Conservation (phyloP, 176 grass and related monocot genomes). For the Alopecurus myosuroides region DNA sequence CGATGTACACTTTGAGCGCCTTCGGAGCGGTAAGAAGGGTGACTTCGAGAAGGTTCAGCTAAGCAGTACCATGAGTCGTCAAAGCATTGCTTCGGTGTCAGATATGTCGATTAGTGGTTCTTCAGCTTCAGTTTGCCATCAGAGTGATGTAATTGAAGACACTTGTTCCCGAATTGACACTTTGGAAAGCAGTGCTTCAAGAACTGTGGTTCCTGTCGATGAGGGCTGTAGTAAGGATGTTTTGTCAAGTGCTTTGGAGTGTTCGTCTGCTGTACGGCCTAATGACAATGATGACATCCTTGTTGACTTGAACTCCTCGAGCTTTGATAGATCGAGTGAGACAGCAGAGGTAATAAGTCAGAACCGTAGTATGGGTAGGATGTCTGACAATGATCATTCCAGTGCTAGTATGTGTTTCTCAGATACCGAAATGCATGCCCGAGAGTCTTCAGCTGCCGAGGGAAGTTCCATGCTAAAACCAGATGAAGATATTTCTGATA, state of each 20-base stretch:
- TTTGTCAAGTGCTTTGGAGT: constrained; percentile 32
- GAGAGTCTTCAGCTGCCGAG: constrained; percentile 14
- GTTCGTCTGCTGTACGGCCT: constrained; percentile 16
- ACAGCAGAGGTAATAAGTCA: constrained; percentile 16
- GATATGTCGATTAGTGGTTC: constrained; percentile 70
- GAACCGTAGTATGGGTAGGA: constrained; percentile 9
- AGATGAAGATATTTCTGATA: constrained; percentile 27
- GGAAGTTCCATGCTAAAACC: constrained; percentile 28
- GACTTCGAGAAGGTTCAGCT: constrained; percentile 45
- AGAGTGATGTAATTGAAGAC: constrained; percentile 46
- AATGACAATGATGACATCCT: constrained; percentile 33
- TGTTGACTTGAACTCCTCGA: constrained; percentile 16
- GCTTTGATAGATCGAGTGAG: constrained; percentile 10
- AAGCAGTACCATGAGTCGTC: constrained; percentile 42
- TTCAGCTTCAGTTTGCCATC: constrained; percentile 37
- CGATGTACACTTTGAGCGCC: constrained; percentile 36
- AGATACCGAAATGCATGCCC: constrained; percentile 26
- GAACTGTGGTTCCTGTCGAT: constrained; percentile 7
- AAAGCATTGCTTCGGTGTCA: constrained; percentile 68
- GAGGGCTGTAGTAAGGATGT: constrained; percentile 27
- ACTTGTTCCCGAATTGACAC: constrained; percentile 28
- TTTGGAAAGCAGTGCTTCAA: constrained; percentile 36
- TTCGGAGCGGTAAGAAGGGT: constrained; percentile 43
- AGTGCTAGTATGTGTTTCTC: constrained; percentile 29
- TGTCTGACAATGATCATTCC: constrained; percentile 28